A percentile compares a stretch with the other conserved stretches of the same genome.
Conservation (phyloP, 2,329 filamentous ascomycete species). For the Nigrospora sphaerica region DNA sequence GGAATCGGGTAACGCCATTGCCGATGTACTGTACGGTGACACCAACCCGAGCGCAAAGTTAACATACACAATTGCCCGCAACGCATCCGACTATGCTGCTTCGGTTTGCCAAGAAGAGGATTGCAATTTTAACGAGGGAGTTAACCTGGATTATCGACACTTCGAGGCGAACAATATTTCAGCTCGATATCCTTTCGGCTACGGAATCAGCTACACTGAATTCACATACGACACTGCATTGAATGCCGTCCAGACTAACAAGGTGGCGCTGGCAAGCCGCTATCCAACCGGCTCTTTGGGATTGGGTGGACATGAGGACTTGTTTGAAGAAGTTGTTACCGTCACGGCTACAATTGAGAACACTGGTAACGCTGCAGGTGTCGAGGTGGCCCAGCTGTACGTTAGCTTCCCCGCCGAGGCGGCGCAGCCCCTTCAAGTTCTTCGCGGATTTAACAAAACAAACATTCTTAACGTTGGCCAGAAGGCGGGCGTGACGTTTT, state of each 20-base stretch:
- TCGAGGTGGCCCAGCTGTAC: constrained; percentile 52
- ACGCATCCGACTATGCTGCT: constrained; percentile 41
- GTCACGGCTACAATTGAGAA: constrained; percentile 44
- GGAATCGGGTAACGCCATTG: constrained; percentile 53
- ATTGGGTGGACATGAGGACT: neutral
- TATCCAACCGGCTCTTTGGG: too few species aligned
- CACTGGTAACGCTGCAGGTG: constrained; percentile 40
- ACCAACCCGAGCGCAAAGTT: constrained; percentile 52
- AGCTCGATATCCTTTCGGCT: constrained; percentile 47
- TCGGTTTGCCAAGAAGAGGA: constrained; percentile 11
- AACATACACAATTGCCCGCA: constrained; percentile 49
- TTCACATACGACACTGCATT: constrained; percentile 3
- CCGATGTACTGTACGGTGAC: constrained; percentile 53
- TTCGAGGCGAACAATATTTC: constrained; percentile 41
- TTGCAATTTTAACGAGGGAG: constrained; percentile 30
- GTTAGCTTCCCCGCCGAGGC: constrained; percentile 40
- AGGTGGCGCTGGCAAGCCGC: constrained; percentile 23
- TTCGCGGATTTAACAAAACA: constrained; percentile 60
- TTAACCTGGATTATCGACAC: constrained; percentile 50
- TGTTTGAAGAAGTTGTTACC: constrained; percentile 9
- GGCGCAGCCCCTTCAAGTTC: constrained; percentile 33
- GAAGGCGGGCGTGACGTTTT: constrained; percentile 39
- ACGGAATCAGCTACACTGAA: constrained; percentile 48
- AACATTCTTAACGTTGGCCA: constrained; percentile 40
- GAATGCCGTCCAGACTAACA: constrained; percentile 1